Evolutionary conservation across 768 basidiomycete genomes (phyloP), one percentile per base, ranked within the genome.

Genomic region (Boletellus sp.): DNA sequence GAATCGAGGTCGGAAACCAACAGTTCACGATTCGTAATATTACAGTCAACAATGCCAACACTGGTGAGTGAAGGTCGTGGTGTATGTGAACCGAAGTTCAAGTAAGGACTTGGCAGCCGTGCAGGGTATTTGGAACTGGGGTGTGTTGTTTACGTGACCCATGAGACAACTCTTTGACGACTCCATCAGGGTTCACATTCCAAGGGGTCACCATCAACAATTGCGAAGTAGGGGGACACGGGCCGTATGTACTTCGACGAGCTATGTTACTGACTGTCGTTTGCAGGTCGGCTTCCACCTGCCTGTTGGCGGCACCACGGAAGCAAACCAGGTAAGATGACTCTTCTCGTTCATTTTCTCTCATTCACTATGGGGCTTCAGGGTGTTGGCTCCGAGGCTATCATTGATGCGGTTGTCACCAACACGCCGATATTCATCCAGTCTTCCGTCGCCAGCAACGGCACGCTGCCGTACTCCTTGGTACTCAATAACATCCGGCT

Each of bases 1-100:
- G 84, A 11, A 81, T 90, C 40, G 79, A 78, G 73, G 82, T 84
- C 40, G 88, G 87, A 48, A 90, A 84, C 53, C 87, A 91, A 67
- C 88, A 90, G 76, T 84, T 85, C 55, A 84, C 83, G 0, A 79
- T 84, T 34, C 77, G 84, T 22, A 85, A 85, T 57, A 65, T 85
- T 43, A 79, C 75, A 1, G 58, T 79, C 36, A 77, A 75, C 55
- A 76, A 78, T 50, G 73, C 74, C 16, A 55, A 69, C 13, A 65
- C 60, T 35, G 74, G 73, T 72, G 45, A 51, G 61, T 43, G 15
- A 10, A 16, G 13, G 6, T 1, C 6, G n/a, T 36, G 12, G 17
- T 36, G 5, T 9, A 1, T 11, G 11, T 17, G 16, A 11, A 23
- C n/a, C 10, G 17, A 36, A 8, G 16, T 33, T 55, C 9, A 62